Conservation (phyloP, 176 grass and related monocot species). For the Pontederia paniculata region DNA sequence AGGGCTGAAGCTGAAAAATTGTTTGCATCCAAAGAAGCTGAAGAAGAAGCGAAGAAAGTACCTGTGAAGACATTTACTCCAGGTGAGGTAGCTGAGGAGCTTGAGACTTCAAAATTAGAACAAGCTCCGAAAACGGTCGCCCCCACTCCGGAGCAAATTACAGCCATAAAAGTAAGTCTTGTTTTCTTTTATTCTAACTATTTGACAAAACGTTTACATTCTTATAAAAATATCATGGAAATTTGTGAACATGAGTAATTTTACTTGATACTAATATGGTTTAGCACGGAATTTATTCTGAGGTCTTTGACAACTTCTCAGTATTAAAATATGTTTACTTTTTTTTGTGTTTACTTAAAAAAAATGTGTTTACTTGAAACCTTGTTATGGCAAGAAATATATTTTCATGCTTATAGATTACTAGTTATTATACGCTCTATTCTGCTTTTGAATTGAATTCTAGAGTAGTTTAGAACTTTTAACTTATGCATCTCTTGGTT, state of each 20-base stretch:
- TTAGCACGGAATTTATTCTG: too few species aligned
- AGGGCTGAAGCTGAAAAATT: constrained; percentile 58
- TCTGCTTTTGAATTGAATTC: not conserved
- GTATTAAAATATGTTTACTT: too few species aligned
- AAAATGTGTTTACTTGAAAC: too few species aligned
- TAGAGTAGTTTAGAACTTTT: not conserved
- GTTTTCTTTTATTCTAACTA: not conserved
- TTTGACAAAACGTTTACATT: not conserved
- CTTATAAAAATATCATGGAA: too few species aligned
- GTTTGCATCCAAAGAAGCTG: constrained; percentile 84
- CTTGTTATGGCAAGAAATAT: too few species aligned
- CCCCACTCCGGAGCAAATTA: constrained; percentile 89
- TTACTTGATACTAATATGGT: too few species aligned
- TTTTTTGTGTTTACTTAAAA: too few species aligned
- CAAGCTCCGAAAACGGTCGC: constrained; percentile 67
- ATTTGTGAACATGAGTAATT: too few species aligned
- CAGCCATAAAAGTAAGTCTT: constrained; percentile 81
- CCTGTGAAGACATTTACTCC: constrained; percentile 70
- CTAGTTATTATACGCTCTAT: not conserved
- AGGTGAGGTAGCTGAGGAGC: constrained; percentile 27
- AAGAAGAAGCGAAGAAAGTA: constrained; percentile 84
- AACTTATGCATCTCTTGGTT: not conserved
- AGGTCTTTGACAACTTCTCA: too few species aligned
- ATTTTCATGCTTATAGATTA: too few species aligned
- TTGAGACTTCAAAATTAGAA: constrained; percentile 32